Evolutionary conservation across 2,329 filamentous ascomycete genomes (phyloP), one percentile per base, ranked within the genome.

Genomic region (Colletotrichum sp.): DNA sequence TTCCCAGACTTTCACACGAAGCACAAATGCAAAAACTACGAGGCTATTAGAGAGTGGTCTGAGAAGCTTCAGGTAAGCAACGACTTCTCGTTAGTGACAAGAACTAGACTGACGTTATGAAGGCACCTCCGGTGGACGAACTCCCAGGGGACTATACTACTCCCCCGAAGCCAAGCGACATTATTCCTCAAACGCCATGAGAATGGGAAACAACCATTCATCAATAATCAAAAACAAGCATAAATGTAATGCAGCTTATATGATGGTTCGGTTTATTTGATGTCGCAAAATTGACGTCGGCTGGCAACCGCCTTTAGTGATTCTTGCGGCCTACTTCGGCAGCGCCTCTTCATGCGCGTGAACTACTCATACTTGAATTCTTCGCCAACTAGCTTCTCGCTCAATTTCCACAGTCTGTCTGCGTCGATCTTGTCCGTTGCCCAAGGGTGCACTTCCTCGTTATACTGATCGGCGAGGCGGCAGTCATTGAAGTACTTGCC

Each of bases 1-100:
- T 92, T 91, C 77, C 90, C 91, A 3, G 91, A 93, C 80, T 93
- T 93, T 82, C 91, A 92, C 79, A 92, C 91, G 0, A 84, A 85
- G 72, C 92, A 93, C 80, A 85, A 84, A 64, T 93, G 92, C 81
- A 88, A 90, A 39, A 90, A 92, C 80, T 92, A 89, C 68, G 89
- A 91, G 3, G 86, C 84, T 2, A 82, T 92, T 6, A 82, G 87
- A 32, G 77, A 83, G 18, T 93, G 90, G 90, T 91, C 91, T 2
- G 86, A 90, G 75, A 81, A 81, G 34, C 85, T 89, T 30, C 91
- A 93, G 76, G 88, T 86, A 39, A 52, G 66, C 13, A 34, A 44
- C 1, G 15, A 12, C 1, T 8, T 16, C 1, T 39, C 71, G 5
- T 6, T 3, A 8, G 6, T 24, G 62, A 6, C 22, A n/a, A n/a